Percentiles rank a stretch among this genome's conserved stretches.
Evolutionary conservation across 148 eudicot species (phyloP).

Genomic region (Arctostaphylos glauca): DNA sequence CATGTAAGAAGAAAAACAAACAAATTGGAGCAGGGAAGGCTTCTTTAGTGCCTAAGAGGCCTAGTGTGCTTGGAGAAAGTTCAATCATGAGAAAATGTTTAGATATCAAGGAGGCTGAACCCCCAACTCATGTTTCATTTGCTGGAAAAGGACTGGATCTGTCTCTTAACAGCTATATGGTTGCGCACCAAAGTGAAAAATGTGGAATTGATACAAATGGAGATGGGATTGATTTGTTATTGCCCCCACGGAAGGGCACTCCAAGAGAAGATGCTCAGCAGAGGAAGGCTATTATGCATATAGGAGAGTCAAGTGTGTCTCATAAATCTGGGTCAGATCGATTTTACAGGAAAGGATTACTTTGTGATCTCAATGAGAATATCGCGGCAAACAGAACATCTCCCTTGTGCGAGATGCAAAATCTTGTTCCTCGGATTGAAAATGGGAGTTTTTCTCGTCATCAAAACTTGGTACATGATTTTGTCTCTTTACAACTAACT

Average conservation of each 20-base stretch:
- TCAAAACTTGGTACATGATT: slow-evolving; percentile 23
- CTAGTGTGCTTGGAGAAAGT: slow-evolving; percentile 26
- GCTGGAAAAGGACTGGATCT: slow-evolving; percentile 30
- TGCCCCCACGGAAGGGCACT: slow-evolving; percentile 23
- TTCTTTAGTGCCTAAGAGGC: slow-evolving; percentile 20
- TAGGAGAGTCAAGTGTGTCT: slow-evolving; percentile 26
- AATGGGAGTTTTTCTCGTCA: slow-evolving; percentile 21
- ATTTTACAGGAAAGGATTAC: slow-evolving; percentile 19
- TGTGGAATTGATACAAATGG: slow-evolving; percentile 6
- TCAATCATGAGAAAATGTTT: slow-evolving; percentile 16
- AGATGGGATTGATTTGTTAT: slow-evolving; percentile 10
- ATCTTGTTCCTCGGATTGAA: slow-evolving; percentile 24
- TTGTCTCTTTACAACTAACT: neutral
- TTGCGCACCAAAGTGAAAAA: slow-evolving; percentile 17
- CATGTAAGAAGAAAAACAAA: slow-evolving; percentile 13
- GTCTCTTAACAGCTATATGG: slow-evolving; percentile 27
- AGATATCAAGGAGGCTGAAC: neutral
- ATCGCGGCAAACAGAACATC: slow-evolving; percentile 5
- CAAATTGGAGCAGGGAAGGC: slow-evolving; percentile 27
- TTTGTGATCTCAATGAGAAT: slow-evolving; percentile 33
- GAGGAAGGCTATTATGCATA: slow-evolving; percentile 20
- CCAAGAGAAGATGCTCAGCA: slow-evolving; percentile 13
- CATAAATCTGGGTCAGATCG: slow-evolving; percentile 14
- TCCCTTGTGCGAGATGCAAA: slow-evolving; percentile 27
- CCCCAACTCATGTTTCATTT: slow-evolving; percentile 12